These are phyloP conservation scores for Suhomyces kunorum DNA, from an alignment of 1,139 yeast genomes.

Conservation along the genomic window DNA sequence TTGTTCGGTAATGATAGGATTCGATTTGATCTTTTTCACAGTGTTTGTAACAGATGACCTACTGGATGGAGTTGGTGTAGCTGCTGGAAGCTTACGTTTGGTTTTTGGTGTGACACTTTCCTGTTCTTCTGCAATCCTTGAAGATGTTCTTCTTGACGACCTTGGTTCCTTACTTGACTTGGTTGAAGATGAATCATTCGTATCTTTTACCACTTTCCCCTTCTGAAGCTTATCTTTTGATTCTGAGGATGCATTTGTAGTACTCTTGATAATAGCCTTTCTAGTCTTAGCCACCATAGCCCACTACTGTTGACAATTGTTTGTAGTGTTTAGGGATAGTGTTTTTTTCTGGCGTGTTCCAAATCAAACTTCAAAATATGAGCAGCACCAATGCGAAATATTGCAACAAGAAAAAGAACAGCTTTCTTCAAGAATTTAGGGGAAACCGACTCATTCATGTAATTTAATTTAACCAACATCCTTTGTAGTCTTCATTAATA, in stretches of 20 bases:
- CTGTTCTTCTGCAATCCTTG: constrained; percentile 2
- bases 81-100: constrained; percentile 6
- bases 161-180: constrained; percentile 6
- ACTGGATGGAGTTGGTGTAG: constrained; percentile 4
- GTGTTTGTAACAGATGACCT: neutral
- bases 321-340: too few species aligned
- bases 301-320: too few species aligned
- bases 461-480: too few species aligned
- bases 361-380: too few species aligned
- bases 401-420: too few species aligned
- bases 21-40: constrained; percentile 8
- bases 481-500: too few species aligned
- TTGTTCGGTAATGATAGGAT: constrained; percentile 30
- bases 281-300: neutral
- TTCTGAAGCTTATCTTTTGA: neutral
- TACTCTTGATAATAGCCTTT: constrained; percentile 2
- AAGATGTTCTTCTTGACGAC: constrained; percentile 4
- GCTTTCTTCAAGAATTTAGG: too few species aligned
- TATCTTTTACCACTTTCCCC: neutral
- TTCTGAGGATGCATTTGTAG: neutral
- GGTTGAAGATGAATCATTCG: neutral
- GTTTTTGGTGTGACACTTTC: constrained; percentile 8
- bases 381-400: too few species aligned
- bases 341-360: neutral
- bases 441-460: too few species aligned